These are phyloP conservation scores for Hippophae gyantsensis DNA, from an alignment of 306 rosid species.

Conservation along the genomic window DNA sequence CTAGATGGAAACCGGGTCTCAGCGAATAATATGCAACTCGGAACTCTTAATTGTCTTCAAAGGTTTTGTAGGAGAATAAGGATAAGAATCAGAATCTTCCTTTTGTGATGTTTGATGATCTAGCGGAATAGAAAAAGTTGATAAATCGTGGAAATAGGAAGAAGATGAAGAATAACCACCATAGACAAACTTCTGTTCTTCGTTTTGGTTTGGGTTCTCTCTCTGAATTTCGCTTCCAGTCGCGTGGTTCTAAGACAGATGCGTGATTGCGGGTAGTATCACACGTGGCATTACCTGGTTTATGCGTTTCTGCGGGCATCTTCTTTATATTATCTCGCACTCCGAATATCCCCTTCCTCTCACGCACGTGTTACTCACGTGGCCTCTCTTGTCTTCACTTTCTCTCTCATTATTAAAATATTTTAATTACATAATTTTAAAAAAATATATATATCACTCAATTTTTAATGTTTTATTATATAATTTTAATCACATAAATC, in stretches of 20 bases:
- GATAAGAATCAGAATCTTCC: not conserved
- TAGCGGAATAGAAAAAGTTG: constrained; percentile 5
- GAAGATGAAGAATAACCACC: constrained; percentile 43
- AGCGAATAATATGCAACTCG: no score
- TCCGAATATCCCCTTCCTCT: constrained; percentile 46
- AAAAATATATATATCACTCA: no score
- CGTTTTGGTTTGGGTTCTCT: not conserved
- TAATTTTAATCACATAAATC: no score
- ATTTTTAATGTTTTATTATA: no score
- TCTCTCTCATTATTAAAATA: no score
- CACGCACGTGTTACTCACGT: constrained; percentile 12
- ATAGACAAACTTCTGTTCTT: constrained; percentile 29
- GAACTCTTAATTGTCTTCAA: not conserved
- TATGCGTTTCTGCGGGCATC: constrained; percentile 45
- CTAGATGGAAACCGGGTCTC: no score
- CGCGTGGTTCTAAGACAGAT: constrained; percentile 47
- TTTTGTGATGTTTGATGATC: constrained; percentile 9
- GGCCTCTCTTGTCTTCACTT: not conserved
- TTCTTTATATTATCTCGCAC: constrained; percentile 37
- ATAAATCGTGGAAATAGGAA: constrained; percentile 5
- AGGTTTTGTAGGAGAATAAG: not conserved
- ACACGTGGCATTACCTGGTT: constrained; percentile 69
- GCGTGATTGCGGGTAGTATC: constrained; percentile 58
- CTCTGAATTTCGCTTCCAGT: constrained; percentile 1
- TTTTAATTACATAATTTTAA: no score